Evolutionary conservation across 148 eudicot species (phyloP).

Genomic region (Selenicereus undatus): DNA sequence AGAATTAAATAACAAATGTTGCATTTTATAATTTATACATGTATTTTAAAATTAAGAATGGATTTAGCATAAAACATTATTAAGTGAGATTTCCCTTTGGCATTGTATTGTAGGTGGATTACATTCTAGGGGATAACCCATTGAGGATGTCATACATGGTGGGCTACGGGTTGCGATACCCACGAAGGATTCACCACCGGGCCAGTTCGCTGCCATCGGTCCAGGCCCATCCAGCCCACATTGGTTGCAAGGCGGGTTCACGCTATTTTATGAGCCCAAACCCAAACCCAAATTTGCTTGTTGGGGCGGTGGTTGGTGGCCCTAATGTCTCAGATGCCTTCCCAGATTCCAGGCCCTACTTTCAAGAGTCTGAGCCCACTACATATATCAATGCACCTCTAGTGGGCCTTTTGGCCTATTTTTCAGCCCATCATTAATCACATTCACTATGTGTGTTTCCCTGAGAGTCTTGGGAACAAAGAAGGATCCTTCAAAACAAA

Average conservation of each 20-base stretch:
- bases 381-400: conserved; percentile 93
- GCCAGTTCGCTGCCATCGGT: conserved; percentile 81
- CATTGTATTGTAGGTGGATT: conserved; percentile 57
- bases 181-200: conserved; percentile 84
- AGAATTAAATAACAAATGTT: neutral
- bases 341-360: conserved; percentile 85
- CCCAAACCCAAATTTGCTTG: conserved; percentile 75
- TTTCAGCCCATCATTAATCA: conserved; percentile 60
- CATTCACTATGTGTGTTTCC: neutral
- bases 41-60: too few species aligned
- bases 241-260: conserved; percentile 79
- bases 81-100: neutral
- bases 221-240: conserved; percentile 58
- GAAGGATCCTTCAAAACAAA: too few species aligned
- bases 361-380: conserved; percentile 92
- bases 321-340: conserved; percentile 76
- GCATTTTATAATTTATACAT: neutral
- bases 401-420: conserved; percentile 87
- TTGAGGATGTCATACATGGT: conserved; percentile 93
- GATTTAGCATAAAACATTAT: too few species aligned
- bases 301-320: conserved; percentile 97
- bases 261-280: conserved; percentile 62
- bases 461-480: neutral
- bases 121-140: conserved; percentile 94
- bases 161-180: conserved; percentile 79